Evolutionary conservation across 805 yeast species (phyloP).

Genomic region (Myxozyma lipomycoides): DNA sequence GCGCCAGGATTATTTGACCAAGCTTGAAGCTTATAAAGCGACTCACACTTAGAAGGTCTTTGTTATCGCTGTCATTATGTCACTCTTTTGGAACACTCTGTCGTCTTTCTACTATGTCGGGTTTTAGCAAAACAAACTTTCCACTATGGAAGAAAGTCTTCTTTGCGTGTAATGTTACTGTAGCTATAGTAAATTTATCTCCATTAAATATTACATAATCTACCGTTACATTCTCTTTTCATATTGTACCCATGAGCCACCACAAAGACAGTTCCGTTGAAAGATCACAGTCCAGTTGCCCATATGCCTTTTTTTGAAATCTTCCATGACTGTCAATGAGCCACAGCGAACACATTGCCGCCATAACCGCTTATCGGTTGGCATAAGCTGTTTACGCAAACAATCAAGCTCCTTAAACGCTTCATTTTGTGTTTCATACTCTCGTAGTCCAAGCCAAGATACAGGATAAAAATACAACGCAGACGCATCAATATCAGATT

Average conservation of each 20-base stretch:
- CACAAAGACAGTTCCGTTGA: conserved; percentile 73
- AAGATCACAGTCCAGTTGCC: conserved; percentile 57
- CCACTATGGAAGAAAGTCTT: too few species aligned
- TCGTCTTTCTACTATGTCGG: too few species aligned
- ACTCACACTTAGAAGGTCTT: too few species aligned
- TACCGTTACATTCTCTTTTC: too few species aligned
- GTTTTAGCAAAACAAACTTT: too few species aligned
- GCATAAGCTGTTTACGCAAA: conserved; percentile 38
- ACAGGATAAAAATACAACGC: conserved; percentile 61
- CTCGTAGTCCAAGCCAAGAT: conserved; percentile 54
- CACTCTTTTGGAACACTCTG: too few species aligned
- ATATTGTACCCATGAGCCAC: conserved; percentile 35
- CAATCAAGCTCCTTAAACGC: conserved; percentile 34
- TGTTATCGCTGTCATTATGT: too few species aligned
- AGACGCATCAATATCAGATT: conserved; percentile 48
- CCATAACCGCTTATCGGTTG: conserved; percentile 38
- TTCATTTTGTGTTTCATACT: conserved; percentile 4
- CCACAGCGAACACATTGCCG: conserved; percentile 56
- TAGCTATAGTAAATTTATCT: too few species aligned
- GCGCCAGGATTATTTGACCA: background rate
- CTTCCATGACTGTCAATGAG: conserved; percentile 42
- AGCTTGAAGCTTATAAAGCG: background rate
- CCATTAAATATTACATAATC: too few species aligned
- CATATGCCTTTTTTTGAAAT: conserved; percentile 29
- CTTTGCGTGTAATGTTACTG: too few species aligned